Conservation (phyloP, 2,329 filamentous ascomycete species). For the Curvularia hawaiiensis region DNA sequence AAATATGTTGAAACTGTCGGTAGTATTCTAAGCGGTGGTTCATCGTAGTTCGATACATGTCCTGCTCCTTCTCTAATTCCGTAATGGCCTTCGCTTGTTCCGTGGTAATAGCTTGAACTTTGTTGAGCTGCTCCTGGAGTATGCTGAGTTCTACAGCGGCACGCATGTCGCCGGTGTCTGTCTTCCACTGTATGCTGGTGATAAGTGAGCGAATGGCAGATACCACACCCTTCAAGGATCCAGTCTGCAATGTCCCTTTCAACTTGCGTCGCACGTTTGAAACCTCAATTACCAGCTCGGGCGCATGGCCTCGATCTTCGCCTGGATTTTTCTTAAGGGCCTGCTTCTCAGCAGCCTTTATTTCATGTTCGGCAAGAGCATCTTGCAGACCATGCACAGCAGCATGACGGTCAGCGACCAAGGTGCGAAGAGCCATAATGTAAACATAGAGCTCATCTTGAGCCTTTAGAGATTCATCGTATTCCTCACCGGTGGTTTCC, state of each 20-base stretch:
- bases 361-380: constrained; percentile 74
- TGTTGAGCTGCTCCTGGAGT: constrained; percentile 65
- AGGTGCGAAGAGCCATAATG: constrained; percentile 75
- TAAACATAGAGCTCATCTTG: constrained; percentile 92
- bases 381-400: constrained; percentile 80
- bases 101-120: constrained; percentile 59
- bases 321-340: constrained; percentile 62
- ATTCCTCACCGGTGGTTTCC: constrained; percentile 87
- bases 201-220: constrained; percentile 70
- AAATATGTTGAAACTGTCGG: constrained; percentile 86
- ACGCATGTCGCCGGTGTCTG: constrained; percentile 59
- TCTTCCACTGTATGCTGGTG: constrained; percentile 64
- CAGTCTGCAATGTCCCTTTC: constrained; percentile 57
- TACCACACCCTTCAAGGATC: constrained; percentile 73
- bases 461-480: constrained; percentile 81
- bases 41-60: constrained; percentile 77
- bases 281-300: constrained; percentile 65
- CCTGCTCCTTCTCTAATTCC: constrained; percentile 70
- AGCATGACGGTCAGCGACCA: constrained; percentile 78
- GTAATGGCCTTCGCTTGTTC: constrained; percentile 59
- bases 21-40: constrained; percentile 90
- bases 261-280: constrained; percentile 54
- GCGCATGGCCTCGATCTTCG: constrained; percentile 68
- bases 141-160: constrained; percentile 68
- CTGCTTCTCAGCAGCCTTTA: constrained; percentile 62